phyloP scores from a whole-genome alignment of 2,329 filamentous ascomycete genomes.

The Westerdykella aurantiaca region DNA sequence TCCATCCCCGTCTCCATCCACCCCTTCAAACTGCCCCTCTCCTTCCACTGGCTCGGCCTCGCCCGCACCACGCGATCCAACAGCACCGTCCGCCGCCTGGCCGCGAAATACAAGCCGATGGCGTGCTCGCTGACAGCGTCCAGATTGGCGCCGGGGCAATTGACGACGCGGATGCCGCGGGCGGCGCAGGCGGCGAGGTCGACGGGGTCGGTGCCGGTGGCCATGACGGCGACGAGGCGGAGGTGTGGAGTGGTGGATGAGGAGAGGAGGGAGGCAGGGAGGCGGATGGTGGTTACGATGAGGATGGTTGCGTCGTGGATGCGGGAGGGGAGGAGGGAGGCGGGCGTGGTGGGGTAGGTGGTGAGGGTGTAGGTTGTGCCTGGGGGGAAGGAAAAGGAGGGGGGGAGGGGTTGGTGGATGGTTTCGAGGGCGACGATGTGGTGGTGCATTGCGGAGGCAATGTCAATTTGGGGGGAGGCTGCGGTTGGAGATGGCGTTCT shows the following conservation, averaged over 20 bases:
- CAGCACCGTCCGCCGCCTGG: constrained; percentile 39
- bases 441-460: constrained; percentile 29
- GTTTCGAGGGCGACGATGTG: constrained; percentile 45
- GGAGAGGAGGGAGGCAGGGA: constrained; percentile 39
- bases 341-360: constrained; percentile 30
- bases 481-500: too few species aligned
- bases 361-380: constrained; percentile 37
- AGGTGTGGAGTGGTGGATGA: constrained; percentile 39
- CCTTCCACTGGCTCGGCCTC: constrained; percentile 39
- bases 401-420: constrained; percentile 38
- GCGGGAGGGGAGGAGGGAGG: constrained; percentile 34
- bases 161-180: constrained; percentile 43
- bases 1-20: constrained; percentile 31
- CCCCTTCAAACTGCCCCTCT: constrained; percentile 31
- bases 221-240: constrained; percentile 42
- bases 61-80: constrained; percentile 19
- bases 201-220: constrained; percentile 45
- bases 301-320: constrained; percentile 45
- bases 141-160: constrained; percentile 45
- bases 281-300: constrained; percentile 38
- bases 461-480: constrained; percentile 4
- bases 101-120: constrained; percentile 46
- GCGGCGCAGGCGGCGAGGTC: constrained; percentile 41
- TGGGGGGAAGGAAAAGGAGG: constrained; percentile 36
- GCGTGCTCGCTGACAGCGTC: constrained; percentile 48